A percentile compares a stretch with the other conserved stretches of the same genome.
Conservation (phyloP, 805 yeast genomes). For the Kuraishia hungarica region DNA sequence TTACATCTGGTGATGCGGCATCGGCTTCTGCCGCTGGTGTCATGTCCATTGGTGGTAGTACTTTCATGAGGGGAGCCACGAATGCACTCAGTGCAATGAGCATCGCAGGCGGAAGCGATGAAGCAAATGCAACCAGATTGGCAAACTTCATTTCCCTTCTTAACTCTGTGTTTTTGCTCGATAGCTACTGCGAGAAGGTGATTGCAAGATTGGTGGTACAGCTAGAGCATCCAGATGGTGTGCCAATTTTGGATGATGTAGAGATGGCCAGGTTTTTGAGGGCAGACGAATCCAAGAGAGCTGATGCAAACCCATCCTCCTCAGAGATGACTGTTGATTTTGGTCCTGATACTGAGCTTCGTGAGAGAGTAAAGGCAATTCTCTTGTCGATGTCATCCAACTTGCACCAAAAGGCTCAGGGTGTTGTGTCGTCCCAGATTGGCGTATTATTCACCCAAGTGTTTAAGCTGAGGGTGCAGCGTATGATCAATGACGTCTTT, state of each 20-base stretch:
- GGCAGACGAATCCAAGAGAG: constrained; percentile 12
- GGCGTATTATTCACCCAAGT: constrained; percentile 29
- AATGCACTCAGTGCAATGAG: constrained; percentile 24
- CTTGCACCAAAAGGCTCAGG: not conserved
- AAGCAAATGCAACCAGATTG: constrained; percentile 37
- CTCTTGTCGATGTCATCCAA: not conserved
- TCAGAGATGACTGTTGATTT: not conserved
- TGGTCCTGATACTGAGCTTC: not conserved
- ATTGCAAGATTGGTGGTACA: constrained; percentile 3
- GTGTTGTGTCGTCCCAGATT: constrained; percentile 8
- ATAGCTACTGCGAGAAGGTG: constrained; percentile 31
- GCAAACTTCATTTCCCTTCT: constrained; percentile 57
- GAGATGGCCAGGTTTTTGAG: constrained; percentile 15
- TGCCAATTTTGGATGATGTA: constrained; percentile 23
- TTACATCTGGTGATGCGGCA: constrained; percentile 10
- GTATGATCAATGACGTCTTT: constrained; percentile 27
- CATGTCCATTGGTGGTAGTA: constrained; percentile 14
- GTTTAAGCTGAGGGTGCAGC: constrained; percentile 24
- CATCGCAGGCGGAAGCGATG: constrained; percentile 23
- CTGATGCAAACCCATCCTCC: constrained; percentile 2
- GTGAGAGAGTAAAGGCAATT: not conserved
- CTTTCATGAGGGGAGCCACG: constrained; percentile 34
- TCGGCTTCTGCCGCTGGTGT: constrained; percentile 11
- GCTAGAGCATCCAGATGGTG: constrained; percentile 11
- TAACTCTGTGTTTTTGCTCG: constrained; percentile 57